Conservation (phyloP, 805 yeast species). For the Metschnikowia reukaufii region DNA sequence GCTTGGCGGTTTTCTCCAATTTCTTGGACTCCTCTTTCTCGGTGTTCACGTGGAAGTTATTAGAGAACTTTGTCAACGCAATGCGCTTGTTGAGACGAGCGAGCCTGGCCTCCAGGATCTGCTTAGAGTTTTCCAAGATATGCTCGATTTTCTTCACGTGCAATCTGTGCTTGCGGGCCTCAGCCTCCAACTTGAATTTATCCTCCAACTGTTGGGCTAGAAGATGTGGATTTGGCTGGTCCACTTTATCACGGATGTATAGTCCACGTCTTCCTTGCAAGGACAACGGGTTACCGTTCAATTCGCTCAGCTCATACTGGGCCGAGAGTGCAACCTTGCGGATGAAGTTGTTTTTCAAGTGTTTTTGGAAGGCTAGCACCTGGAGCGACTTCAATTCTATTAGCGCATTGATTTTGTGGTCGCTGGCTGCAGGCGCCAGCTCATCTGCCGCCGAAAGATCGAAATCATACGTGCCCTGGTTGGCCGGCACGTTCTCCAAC, state of each 20-base stretch:
- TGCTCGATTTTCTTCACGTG: slow-evolving; percentile 49
- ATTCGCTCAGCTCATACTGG: slow-evolving; percentile 51
- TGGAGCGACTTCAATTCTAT: slow-evolving; percentile 70
- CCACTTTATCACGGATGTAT: slow-evolving; percentile 65
- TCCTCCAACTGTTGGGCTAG: slow-evolving; percentile 75
- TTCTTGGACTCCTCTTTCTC: slow-evolving; percentile 77
- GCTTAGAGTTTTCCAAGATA: slow-evolving; percentile 28
- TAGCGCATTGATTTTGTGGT: slow-evolving; percentile 60
- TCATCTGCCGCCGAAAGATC: slow-evolving; percentile 2
- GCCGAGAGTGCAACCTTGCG: slow-evolving; percentile 53
- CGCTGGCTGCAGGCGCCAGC: slow-evolving; percentile 2
- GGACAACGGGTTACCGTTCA: slow-evolving; percentile 55
- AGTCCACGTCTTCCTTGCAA: slow-evolving; percentile 69
- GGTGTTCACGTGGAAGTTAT: slow-evolving; percentile 51
- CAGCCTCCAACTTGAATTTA: slow-evolving; percentile 60
- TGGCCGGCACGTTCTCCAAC: slow-evolving; percentile 66
- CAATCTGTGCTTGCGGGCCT: slow-evolving; percentile 47
- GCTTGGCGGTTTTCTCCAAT: slow-evolving; percentile 79
- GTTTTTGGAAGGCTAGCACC: slow-evolving; percentile 67
- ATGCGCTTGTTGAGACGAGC: slow-evolving; percentile 27
- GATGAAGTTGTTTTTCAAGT: slow-evolving; percentile 61
- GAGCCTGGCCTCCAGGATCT: slow-evolving; percentile 22
- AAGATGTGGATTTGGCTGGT: slow-evolving; percentile 71
- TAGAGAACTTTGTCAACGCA: slow-evolving; percentile 36
- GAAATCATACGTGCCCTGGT: slow-evolving; percentile 55